Evolutionary conservation across 2,329 filamentous ascomycete species (phyloP).

Genomic region (Colletotrichum sojae): DNA sequence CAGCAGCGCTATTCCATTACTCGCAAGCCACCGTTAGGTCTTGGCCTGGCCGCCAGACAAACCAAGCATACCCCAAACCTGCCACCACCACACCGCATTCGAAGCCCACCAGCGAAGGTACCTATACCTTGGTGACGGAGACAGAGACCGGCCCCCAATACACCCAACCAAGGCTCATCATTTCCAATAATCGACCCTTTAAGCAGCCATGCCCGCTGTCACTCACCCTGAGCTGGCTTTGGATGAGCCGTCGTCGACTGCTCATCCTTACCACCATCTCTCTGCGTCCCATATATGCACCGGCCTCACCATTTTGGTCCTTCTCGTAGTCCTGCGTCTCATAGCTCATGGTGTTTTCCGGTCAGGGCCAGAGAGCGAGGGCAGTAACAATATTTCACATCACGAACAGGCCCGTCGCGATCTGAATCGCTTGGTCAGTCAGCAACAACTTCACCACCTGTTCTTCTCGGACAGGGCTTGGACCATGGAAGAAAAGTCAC

Average conservation of each 20-base stretch:
- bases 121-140: constrained; percentile 33
- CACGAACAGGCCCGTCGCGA: neutral
- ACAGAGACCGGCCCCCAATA: constrained; percentile 26
- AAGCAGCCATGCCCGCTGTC: constrained; percentile 57
- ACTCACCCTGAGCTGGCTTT: constrained; percentile 46
- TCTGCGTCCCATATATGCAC: constrained; percentile 46
- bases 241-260: constrained; percentile 43
- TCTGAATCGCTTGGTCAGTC: constrained; percentile 23
- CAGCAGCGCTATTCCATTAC: constrained; percentile 41
- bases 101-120: constrained; percentile 32
- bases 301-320: constrained; percentile 50
- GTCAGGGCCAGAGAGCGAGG: constrained; percentile 13
- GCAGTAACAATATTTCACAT: neutral
- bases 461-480: constrained; percentile 29
- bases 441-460: constrained; percentile 38
- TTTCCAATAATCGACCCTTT: constrained; percentile 48
- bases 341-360: constrained; percentile 12
- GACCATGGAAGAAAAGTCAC: constrained; percentile 48
- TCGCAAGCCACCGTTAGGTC: constrained; percentile 41
- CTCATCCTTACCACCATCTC: constrained; percentile 25
- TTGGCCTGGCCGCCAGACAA: constrained; percentile 34
- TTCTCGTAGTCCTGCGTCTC: constrained; percentile 50
- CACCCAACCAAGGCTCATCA: constrained; percentile 44
- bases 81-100: constrained; percentile 36
- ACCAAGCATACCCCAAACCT: constrained; percentile 42